Evolutionary conservation across 2,329 filamentous ascomycete genomes (phyloP).

Genomic region (Fusarium albosuccineum): DNA sequence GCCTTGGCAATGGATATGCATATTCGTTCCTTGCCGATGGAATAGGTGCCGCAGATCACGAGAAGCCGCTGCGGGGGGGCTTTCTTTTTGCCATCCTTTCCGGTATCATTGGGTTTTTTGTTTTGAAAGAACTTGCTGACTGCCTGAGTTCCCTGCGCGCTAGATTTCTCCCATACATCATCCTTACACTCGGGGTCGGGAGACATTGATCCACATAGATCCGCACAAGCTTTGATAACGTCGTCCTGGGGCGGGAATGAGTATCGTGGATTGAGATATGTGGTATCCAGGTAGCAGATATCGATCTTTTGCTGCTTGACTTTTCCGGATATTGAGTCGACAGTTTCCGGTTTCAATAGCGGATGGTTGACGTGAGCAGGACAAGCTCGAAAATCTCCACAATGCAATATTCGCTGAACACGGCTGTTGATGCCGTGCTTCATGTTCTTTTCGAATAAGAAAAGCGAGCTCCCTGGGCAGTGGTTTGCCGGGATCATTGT

Average conservation of each 20-base stretch:
- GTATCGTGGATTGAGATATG: constrained; percentile 95
- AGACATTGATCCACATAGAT: constrained; percentile 84
- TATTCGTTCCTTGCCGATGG: constrained; percentile 96
- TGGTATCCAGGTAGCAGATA: constrained; percentile 96
- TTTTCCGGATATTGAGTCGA: constrained; percentile 79
- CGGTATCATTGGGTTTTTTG: constrained; percentile 47
- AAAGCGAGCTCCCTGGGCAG: constrained; percentile 94
- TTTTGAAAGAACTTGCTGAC: constrained; percentile 68
- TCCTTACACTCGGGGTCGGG: constrained; percentile 69
- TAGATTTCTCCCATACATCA: constrained; percentile 60
- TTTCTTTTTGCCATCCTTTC: constrained; percentile 46
- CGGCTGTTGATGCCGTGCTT: constrained; percentile 71
- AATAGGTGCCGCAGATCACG: constrained; percentile 96
- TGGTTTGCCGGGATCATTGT: constrained; percentile 98
- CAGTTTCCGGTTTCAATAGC: constrained; percentile 79
- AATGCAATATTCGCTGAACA: constrained; percentile 87
- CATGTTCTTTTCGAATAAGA: constrained; percentile 86
- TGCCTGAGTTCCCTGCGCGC: constrained; percentile 56
- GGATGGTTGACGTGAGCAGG: constrained; percentile 86
- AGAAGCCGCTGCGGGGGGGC: constrained; percentile 73
- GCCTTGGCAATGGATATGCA: constrained; percentile 92
- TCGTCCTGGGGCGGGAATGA: constrained; percentile 91
- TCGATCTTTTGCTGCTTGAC: constrained; percentile 88
- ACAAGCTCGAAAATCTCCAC: constrained; percentile 95
- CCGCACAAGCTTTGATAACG: constrained; percentile 88